Evolutionary conservation across 192 early-diverging fungal genomes (phyloP).

Genomic region (Diversispora eburnea): DNA sequence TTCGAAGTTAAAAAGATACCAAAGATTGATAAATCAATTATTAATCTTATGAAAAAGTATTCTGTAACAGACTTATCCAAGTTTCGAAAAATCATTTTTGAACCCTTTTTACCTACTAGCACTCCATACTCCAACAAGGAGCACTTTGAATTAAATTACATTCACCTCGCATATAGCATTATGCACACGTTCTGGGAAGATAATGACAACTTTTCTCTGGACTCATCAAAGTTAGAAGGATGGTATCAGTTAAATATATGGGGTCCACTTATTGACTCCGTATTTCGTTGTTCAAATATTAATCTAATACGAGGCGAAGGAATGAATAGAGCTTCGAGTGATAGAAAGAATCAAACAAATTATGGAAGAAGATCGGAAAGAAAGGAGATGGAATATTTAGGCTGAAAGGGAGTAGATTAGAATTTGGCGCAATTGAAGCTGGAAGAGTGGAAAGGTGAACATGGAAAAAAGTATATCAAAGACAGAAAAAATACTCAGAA

Average conservation of each 20-base stretch:
- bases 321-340: background rate
- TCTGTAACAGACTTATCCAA: constrained; percentile 2
- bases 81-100: constrained; percentile 17
- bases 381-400: constrained; percentile 16
- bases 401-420: background rate
- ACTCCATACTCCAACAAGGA: constrained; percentile 1
- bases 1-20: background rate
- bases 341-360: constrained; percentile 1
- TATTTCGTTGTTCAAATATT: background rate
- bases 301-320: constrained; percentile 4
- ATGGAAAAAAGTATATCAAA: constrained; percentile 16
- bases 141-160: constrained; percentile 12
- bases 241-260: constrained; percentile 16
- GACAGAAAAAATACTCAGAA: constrained; percentile 10
- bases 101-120: background rate
- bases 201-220: background rate
- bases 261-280: constrained; percentile 14
- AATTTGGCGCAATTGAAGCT: constrained; percentile 9
- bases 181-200: constrained; percentile 1
- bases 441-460: background rate
- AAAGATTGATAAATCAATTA: constrained; percentile 16
- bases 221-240: constrained; percentile 1
- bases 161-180: background rate
- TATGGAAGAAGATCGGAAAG: background rate
- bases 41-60: constrained; percentile 5